A percentile compares a stretch with the other conserved stretches of the same genome.
Conservation (phyloP, 1,284 basidiomycete species). For the Ceratobasidium sp. region DNA sequence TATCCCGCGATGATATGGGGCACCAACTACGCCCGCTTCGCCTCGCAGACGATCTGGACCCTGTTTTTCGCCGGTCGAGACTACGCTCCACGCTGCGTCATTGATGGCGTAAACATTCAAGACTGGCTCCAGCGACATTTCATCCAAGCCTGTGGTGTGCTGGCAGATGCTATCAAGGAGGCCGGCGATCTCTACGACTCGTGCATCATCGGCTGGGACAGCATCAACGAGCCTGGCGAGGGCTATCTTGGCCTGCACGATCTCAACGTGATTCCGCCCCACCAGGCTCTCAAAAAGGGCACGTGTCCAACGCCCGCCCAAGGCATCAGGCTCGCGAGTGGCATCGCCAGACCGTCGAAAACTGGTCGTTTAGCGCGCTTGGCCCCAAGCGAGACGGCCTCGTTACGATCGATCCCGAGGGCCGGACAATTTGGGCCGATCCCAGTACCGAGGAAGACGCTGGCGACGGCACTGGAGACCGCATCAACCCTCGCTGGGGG, state of each 20-base stretch:
- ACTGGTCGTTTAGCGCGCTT: slow-evolving; percentile 80
- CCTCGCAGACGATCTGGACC: slow-evolving; percentile 89
- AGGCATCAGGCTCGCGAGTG: slow-evolving; percentile 87
- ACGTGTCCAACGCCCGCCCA: slow-evolving; percentile 87
- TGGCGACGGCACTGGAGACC: slow-evolving; percentile 34
- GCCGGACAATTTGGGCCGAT: slow-evolving; percentile 74
- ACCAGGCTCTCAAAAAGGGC: slow-evolving; percentile 83
- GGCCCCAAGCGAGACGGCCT: slow-evolving; percentile 79
- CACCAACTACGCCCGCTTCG: slow-evolving; percentile 91
- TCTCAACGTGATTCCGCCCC: slow-evolving; percentile 67
- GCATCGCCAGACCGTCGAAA: slow-evolving; percentile 83
- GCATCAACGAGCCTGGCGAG: slow-evolving; percentile 92
- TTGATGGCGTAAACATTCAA: slow-evolving; percentile 93
- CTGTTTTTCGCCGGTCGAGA: slow-evolving; percentile 92
- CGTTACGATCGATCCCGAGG: slow-evolving; percentile 84
- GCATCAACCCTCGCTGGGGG: slow-evolving; percentile 61
- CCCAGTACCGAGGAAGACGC: slow-evolving; percentile 49
- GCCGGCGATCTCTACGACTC: slow-evolving; percentile 81
- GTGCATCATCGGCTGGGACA: slow-evolving; percentile 96
- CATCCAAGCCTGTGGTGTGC: slow-evolving; percentile 73
- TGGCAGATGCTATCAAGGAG: slow-evolving; percentile 77
- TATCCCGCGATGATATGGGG: slow-evolving; percentile 97
- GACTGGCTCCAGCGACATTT: slow-evolving; percentile 91
- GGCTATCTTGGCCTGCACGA: slow-evolving; percentile 82
- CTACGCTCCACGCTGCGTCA: slow-evolving; percentile 89